A percentile compares a stretch with the other conserved stretches of the same genome.
phyloP scores from a whole-genome alignment of 768 basidiomycete species.

The Naganishia vaughanmartiniae region DNA sequence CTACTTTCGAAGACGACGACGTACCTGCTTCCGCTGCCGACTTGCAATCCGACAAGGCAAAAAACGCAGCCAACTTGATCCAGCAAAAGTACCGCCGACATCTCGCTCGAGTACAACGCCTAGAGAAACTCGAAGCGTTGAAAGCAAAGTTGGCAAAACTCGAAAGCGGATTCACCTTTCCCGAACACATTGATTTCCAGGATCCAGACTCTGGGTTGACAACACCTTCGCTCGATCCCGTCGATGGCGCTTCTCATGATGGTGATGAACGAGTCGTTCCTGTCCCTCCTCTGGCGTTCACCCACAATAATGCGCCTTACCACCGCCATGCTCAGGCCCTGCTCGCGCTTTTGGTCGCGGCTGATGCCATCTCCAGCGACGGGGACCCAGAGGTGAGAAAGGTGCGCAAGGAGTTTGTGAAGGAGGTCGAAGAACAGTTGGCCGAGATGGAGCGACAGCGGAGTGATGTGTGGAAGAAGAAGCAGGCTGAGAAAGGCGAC shows the following conservation, averaged over 20 bases:
- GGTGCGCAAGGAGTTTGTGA: conserved; percentile 58
- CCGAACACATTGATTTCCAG: conserved; percentile 29
- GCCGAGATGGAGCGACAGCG: conserved; percentile 55
- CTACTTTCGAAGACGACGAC: conserved; percentile 20
- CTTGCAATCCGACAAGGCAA: conserved; percentile 20
- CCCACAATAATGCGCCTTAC: conserved; percentile 60
- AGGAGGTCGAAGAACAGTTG: conserved; percentile 57
- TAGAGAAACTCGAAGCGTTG: conserved; percentile 31
- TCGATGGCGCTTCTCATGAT: conserved; percentile 9
- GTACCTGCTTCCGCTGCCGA: conserved; percentile 26
- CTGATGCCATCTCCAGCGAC: conserved; percentile 68
- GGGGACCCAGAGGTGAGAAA: conserved; percentile 60
- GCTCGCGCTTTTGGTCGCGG: conserved; percentile 60
- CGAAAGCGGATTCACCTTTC: conserved; percentile 21
- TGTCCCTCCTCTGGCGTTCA: conserved; percentile 57
- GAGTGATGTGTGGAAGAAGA: conserved; percentile 24
- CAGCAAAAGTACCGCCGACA: conserved; percentile 31
- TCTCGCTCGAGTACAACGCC: conserved; percentile 20
- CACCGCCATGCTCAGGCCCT: conserved; percentile 63
- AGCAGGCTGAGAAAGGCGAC: neutral
- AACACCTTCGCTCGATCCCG: neutral
- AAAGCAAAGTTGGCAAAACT: conserved; percentile 30
- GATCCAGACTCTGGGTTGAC: conserved; percentile 9
- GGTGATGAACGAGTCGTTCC: conserved; percentile 16
- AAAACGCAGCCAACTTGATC: conserved; percentile 25